Conservation (phyloP, 2,329 filamentous ascomycete genomes). For the Pyrenochaeta sp. region DNA sequence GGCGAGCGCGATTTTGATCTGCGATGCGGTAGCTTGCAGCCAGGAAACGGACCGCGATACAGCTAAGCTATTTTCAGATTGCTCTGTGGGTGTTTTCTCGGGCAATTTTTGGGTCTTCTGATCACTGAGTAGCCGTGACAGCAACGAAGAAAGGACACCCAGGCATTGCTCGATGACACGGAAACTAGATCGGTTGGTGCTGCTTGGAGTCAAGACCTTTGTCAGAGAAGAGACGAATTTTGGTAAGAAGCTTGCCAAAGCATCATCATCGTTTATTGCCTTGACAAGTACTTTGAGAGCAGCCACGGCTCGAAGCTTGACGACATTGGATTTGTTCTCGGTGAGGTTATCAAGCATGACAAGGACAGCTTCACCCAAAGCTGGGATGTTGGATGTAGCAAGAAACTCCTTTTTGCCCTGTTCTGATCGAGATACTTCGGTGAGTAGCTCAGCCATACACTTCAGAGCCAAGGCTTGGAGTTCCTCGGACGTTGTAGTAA, state of each 20-base stretch:
- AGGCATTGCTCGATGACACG: slow-evolving; percentile 71
- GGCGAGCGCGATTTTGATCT: slow-evolving; percentile 83
- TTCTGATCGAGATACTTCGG: slow-evolving; percentile 60
- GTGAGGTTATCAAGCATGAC: slow-evolving; percentile 78
- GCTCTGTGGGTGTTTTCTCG: slow-evolving; percentile 6
- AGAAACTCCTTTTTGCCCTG: slow-evolving; percentile 61
- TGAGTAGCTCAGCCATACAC: slow-evolving; percentile 72
- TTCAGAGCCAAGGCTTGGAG: slow-evolving; percentile 73
- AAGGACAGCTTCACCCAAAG: slow-evolving; percentile 82
- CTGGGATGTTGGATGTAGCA: slow-evolving; percentile 70
- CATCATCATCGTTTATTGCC: slow-evolving; percentile 73
- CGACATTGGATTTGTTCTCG: slow-evolving; percentile 68
- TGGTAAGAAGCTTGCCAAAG: slow-evolving; percentile 84
- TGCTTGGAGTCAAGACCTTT: slow-evolving; percentile 74
- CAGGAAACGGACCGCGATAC: slow-evolving; percentile 64
- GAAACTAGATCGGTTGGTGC: slow-evolving; percentile 65
- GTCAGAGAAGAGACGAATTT: slow-evolving; percentile 84
- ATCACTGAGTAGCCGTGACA: slow-evolving; percentile 58
- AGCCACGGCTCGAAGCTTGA: slow-evolving; percentile 74
- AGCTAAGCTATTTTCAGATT: slow-evolving; percentile 27
- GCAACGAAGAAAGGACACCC: slow-evolving; percentile 60
- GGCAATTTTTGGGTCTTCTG: slow-evolving; percentile 41
- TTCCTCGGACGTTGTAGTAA: slow-evolving; percentile 71
- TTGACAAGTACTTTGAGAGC: slow-evolving; percentile 69
- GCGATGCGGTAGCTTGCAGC: slow-evolving; percentile 79